Conservation (phyloP, 139 green algal genomes). For the Chlorella sp. region DNA sequence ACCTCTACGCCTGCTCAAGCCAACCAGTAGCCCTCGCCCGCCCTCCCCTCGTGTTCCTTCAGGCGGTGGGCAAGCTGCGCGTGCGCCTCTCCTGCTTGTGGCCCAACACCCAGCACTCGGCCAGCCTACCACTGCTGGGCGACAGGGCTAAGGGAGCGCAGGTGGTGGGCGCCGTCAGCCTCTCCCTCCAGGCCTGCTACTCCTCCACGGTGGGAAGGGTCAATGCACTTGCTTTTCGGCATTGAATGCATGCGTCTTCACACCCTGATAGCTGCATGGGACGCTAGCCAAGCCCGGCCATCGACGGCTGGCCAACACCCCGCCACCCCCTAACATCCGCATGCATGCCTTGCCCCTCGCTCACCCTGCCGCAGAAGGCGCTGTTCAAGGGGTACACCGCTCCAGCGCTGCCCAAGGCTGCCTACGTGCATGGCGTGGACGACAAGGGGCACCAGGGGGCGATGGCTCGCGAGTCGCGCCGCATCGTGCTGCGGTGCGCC, state of each 20-base stretch:
- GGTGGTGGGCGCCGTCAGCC: not conserved
- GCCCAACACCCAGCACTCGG: not conserved
- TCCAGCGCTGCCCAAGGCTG: constrained; percentile 6
- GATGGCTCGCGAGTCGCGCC: constrained; percentile 10
- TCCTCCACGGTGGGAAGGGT: not conserved
- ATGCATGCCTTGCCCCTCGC: not conserved
- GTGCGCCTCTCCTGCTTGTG: constrained; percentile 36
- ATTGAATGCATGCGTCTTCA: too few species aligned
- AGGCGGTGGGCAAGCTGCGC: constrained; percentile 41
- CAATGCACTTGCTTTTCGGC: too few species aligned
- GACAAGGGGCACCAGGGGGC: not conserved
- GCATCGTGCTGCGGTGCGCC: constrained; percentile 33
- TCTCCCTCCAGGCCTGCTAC: constrained; percentile 24
- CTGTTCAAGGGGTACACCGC: constrained; percentile 28
- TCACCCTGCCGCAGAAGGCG: not conserved
- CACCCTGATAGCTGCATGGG: too few species aligned
- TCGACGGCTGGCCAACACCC: too few species aligned
- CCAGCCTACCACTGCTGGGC: constrained; percentile 32
- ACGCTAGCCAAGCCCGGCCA: too few species aligned
- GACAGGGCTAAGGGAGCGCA: constrained; percentile 32
- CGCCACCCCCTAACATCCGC: not conserved
- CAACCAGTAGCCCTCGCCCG: too few species aligned
- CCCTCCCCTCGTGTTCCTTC: not conserved
- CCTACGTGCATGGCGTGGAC: constrained; percentile 21
- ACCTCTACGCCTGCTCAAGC: too few species aligned